Evolutionary conservation across 1,284 basidiomycete species (phyloP).

Genomic region (Marasmius tenuissimus): DNA sequence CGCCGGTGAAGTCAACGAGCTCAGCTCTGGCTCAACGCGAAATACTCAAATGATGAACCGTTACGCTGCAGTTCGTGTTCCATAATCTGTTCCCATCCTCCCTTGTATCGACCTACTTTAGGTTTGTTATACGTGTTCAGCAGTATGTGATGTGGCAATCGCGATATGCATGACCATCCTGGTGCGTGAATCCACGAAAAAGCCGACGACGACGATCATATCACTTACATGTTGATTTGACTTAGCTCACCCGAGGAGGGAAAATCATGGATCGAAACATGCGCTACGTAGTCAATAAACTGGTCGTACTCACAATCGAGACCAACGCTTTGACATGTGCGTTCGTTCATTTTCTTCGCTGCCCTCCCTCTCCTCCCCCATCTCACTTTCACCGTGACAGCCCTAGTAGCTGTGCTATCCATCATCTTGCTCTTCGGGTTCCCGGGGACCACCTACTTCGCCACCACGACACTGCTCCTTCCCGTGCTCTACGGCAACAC

Average conservation of each 20-base stretch:
- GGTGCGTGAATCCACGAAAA: not conserved
- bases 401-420: not conserved
- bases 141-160: not conserved
- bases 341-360: not conserved
- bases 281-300: not conserved
- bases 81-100: not conserved
- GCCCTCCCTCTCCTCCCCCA: no score
- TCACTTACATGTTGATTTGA: not conserved
- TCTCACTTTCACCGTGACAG: not conserved
- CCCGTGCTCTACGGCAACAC: not conserved
- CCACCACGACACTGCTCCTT: not conserved
- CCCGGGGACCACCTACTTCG: not conserved
- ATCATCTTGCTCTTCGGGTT: not conserved
- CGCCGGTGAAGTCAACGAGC: no score
- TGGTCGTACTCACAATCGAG: not conserved
- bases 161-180: not conserved
- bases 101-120: not conserved
- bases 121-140: not conserved
- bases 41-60: no score
- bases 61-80: not conserved
- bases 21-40: no score
- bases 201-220: not conserved
- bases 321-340: not conserved
- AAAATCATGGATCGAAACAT: not conserved
- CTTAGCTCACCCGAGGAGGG: not conserved